phyloP scores from a whole-genome alignment of 208 protist species.

The Naegleria fowleri region DNA sequence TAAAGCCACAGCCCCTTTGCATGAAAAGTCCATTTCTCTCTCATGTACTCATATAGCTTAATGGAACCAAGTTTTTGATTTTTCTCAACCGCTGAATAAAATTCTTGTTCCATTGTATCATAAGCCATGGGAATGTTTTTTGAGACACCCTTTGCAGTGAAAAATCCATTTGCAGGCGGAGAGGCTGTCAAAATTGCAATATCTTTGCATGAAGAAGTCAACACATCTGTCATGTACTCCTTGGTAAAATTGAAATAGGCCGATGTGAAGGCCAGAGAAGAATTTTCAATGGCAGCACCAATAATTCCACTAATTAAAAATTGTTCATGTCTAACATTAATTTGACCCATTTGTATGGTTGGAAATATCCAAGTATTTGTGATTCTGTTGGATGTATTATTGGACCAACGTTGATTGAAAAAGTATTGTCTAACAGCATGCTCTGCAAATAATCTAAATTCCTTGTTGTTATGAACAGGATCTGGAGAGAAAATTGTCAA shows the following conservation, averaged over 20 bases:
- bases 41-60: neutral
- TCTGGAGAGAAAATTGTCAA: neutral
- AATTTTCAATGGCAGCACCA: neutral
- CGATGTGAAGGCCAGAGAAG: conserved; percentile 24
- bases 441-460: neutral
- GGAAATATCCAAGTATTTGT: conserved; percentile 45
- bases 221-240: conserved; percentile 34
- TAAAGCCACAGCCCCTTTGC: conserved; percentile 39
- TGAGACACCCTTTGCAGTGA: conserved; percentile 11
- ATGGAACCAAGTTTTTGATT: neutral
- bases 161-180: conserved; percentile 34
- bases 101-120: conserved; percentile 19
- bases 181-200: conserved; percentile 28
- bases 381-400: neutral
- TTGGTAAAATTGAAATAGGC: conserved; percentile 54
- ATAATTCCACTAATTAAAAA: conserved; percentile 38
- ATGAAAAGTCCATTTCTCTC: conserved; percentile 40
- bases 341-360: conserved; percentile 50
- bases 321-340: conserved; percentile 48
- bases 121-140: conserved; percentile 31
- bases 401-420: neutral
- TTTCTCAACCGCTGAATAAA: neutral
- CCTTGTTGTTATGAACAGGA: neutral
- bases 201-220: conserved; percentile 29
- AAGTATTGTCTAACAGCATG: neutral